Base-by-base conservation (phyloP, 352 stramenopile genomes). In the Globisporangium heterothallicum region DNA sequence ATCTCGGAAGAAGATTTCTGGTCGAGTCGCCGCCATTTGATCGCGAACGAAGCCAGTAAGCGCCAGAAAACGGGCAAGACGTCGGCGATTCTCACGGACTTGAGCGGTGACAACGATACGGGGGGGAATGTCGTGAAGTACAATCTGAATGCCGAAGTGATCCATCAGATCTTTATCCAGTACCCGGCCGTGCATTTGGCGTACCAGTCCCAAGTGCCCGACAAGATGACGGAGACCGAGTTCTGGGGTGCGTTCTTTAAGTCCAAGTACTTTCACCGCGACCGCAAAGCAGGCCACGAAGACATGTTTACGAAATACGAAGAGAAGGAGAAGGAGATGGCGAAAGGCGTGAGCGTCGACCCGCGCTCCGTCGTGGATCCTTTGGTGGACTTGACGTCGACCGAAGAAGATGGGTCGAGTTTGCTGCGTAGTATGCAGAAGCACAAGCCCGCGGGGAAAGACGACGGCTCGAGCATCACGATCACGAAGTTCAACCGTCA, bases 131-230 rank as follows among this genome's bases (percentile, higher is more conserved):
- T 88, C 24, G 76, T 94, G 65, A 94, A 94, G 64, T 94, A 94
- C 64, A 94, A 94, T 36, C 63, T 94, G 43, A 94, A 94, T 41
- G 81, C 82, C 1, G 81, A 94, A 24, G 84, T 92, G 42, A 92
- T 94, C 58, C 84, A 94, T 54, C 84, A 94, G 67, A 94, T 94
- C 53, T 94, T 94, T 32, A 86, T 92, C 48, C 84, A 94, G 63
- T 94, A 92, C 61, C 84, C 84, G 36, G 81, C 83, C 2, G 82
- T 94, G 52, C 83, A 94, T 58, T 66, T 88, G 36, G 84, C 84
- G 27, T 94, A 94, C 63, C 68, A 90, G 59, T 73, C 66, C 26
- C 84, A 92, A 61, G 84, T 94, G 45, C 84, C 84, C 1, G 84
- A 94, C 64, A 88, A 92, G 61, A 89, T 94, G 77, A 88, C 66